These are phyloP conservation scores for Solanum appendiculatum DNA, from an alignment of 257 asterid species.

Conservation along the genomic window DNA sequence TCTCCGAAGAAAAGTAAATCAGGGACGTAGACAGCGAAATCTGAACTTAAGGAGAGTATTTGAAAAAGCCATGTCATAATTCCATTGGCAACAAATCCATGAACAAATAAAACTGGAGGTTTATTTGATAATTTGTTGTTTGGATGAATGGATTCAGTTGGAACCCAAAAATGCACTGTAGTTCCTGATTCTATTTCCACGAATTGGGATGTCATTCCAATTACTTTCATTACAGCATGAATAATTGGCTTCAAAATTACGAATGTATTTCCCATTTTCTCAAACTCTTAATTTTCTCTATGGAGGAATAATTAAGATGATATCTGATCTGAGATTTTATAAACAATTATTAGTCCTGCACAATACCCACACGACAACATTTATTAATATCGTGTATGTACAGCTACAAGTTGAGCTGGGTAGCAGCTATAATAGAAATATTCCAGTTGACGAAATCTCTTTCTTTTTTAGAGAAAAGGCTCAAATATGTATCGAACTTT, in stretches of 20 bases:
- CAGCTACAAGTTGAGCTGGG: background rate
- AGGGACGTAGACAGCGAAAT: conserved; percentile 7
- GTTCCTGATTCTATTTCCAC: conserved; percentile 20
- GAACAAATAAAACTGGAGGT: background rate
- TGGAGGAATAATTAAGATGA: background rate
- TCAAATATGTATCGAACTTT: no score
- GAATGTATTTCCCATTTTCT: background rate
- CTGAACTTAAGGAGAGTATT: background rate
- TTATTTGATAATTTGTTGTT: background rate
- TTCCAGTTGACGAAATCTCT: background rate
- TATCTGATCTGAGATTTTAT: background rate
- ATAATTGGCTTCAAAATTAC: background rate
- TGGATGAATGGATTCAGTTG: background rate
- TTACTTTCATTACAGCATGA: background rate
- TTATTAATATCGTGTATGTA: no score
- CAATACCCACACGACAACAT: background rate
- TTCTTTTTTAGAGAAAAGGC: no score
- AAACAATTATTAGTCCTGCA: background rate
- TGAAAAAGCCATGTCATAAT: conserved; percentile 5
- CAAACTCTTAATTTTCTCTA: background rate
- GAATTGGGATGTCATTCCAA: background rate
- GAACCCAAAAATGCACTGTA: conserved; percentile 9
- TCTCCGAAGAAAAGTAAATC: conserved; percentile 11
- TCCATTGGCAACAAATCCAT: conserved; percentile 6
- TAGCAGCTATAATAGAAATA: background rate